phyloP scores from a whole-genome alignment of 139 green algal species.

The Astrephomene gubernaculifera region DNA sequence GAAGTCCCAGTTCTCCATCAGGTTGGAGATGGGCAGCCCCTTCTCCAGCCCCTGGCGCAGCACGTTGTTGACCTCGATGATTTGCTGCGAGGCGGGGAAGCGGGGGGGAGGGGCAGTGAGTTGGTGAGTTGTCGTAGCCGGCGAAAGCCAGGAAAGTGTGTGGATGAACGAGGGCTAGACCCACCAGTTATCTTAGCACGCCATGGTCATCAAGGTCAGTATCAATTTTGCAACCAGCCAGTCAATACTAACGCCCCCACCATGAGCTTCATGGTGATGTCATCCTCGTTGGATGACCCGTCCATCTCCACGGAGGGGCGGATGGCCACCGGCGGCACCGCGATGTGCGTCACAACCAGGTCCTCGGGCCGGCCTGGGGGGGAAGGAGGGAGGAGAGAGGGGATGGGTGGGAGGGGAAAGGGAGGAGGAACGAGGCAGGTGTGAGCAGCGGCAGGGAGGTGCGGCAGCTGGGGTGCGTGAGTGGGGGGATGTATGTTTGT shows the following conservation, averaged over 20 bases:
- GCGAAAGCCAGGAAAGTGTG: no score
- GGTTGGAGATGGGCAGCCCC: constrained; percentile 78
- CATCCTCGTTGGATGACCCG: constrained; percentile 96
- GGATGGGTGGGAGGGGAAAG: neutral
- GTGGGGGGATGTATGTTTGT: no score
- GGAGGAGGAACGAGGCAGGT: neutral
- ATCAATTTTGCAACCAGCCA: no score
- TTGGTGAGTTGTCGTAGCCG: no score
- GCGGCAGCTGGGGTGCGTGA: no score
- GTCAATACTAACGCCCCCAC: no score
- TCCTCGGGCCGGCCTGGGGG: constrained; percentile 80
- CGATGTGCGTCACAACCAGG: constrained; percentile 87
- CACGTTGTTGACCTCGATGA: constrained; percentile 93
- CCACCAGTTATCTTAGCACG: no score
- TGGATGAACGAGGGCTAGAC: no score
- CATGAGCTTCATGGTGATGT: constrained; percentile 98
- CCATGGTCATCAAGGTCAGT: no score
- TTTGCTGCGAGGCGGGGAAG: constrained; percentile 51
- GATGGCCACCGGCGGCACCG: constrained; percentile 97
- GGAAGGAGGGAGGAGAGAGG: neutral
- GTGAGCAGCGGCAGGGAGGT: no score
- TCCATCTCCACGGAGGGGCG: constrained; percentile 98
- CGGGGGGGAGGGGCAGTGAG: neutral
- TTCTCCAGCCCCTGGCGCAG: constrained; percentile 84
- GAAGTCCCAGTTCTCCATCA: constrained; percentile 98